A percentile compares a stretch with the other conserved stretches of the same genome.
phyloP scores from a whole-genome alignment of 2,329 filamentous ascomycete genomes.

The Neopestalotiopsis rosae region DNA sequence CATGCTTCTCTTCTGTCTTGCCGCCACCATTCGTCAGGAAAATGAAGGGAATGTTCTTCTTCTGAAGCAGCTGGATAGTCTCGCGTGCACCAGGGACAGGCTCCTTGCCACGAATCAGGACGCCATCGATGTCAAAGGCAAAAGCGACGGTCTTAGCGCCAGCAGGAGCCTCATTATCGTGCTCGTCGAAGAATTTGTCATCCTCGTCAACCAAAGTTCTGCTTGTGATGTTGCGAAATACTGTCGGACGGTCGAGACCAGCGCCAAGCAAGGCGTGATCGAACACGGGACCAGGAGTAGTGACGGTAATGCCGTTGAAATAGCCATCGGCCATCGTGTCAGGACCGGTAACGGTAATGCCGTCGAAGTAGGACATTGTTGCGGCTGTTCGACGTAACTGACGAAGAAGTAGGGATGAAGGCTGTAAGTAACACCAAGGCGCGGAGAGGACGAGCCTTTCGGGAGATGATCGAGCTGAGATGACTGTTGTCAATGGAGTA shows the following conservation, averaged over 20 bases:
- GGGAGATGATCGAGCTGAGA: no score
- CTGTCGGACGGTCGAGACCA: background rate
- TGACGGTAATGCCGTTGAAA: background rate
- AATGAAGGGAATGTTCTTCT: constrained; percentile 71
- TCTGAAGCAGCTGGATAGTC: constrained; percentile 63
- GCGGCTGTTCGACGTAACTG: no score
- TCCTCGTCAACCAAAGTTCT: background rate
- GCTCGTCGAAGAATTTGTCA: background rate
- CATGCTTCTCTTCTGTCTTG: constrained; percentile 66
- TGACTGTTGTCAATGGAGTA: no score
- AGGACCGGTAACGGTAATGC: background rate
- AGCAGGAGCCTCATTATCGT: constrained; percentile 6
- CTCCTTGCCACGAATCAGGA: constrained; percentile 68
- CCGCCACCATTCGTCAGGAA: constrained; percentile 78
- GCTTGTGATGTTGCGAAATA: background rate
- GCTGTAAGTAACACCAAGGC: no score
- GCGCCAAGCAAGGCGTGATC: background rate
- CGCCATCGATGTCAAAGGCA: constrained; percentile 57
- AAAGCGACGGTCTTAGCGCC: constrained; percentile 29
- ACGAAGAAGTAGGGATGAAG: no score
- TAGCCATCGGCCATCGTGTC: background rate
- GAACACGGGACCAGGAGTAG: background rate
- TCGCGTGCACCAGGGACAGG: constrained; percentile 66
- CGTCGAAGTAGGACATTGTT: no score
- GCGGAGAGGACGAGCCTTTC: no score